Percentiles rank a stretch among this genome's conserved stretches.
These are phyloP conservation scores for Starmerella gropengiesseri DNA, from an alignment of 805 yeast genomes.

Conservation along the genomic window DNA sequence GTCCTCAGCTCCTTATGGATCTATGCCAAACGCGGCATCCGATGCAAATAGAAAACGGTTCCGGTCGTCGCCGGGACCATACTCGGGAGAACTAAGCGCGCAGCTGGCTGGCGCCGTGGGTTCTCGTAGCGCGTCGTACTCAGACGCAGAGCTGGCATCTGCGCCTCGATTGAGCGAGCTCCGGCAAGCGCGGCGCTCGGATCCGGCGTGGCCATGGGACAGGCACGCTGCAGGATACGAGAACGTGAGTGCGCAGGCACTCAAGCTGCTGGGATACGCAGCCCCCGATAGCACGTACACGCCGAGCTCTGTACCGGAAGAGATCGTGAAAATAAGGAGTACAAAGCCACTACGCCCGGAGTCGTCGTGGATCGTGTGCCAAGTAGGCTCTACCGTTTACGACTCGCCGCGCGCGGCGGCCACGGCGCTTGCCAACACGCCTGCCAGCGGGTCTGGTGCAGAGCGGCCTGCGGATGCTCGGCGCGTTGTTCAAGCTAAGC, in stretches of 20 bases:
- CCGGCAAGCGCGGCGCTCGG: neutral
- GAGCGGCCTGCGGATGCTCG: neutral
- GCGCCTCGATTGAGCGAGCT: neutral
- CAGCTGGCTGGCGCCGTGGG: too few relatives aligned
- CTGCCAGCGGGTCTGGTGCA: too few relatives aligned
- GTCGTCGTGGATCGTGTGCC: constrained; percentile 1
- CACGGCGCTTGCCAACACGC: neutral
- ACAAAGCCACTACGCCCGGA: constrained; percentile 2
- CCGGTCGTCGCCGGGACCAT: too few relatives aligned
- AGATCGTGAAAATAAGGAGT: neutral
- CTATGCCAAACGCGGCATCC: too few relatives aligned
- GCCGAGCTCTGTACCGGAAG: neutral
- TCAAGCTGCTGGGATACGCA: constrained; percentile 14
- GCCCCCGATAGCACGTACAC: constrained; percentile 3
- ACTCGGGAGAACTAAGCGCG: too few relatives aligned
- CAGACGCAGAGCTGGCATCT: neutral
- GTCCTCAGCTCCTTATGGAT: too few relatives aligned
- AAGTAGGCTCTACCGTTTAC: neutral
- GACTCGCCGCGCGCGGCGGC: neutral
- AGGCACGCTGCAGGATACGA: constrained; percentile 9
- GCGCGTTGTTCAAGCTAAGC: neutral
- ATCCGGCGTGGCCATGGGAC: constrained; percentile 10
- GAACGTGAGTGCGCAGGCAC: constrained; percentile 7
- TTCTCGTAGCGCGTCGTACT: too few relatives aligned
- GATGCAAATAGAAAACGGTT: neutral